Percentiles rank a stretch among this genome's conserved stretches.
Conservation (phyloP, 148 eudicot genomes). For the Bassia scoparia region DNA sequence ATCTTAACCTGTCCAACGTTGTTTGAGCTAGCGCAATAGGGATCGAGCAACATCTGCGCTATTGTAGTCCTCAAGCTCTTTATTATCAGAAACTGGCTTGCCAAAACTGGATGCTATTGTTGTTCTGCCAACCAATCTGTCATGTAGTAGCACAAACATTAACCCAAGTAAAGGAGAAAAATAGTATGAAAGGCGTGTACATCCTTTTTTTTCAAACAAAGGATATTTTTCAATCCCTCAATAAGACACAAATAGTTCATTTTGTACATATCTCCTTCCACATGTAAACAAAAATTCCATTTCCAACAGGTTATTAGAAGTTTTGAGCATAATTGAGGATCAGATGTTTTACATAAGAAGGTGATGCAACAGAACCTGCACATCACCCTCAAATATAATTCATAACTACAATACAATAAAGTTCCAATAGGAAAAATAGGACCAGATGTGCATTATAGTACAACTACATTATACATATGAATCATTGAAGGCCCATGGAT, state of each 20-base stretch:
- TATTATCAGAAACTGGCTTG: conserved; percentile 64
- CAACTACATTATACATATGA: not conserved
- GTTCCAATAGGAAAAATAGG: too few relatives aligned
- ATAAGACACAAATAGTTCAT: not conserved
- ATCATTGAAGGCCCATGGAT: not conserved
- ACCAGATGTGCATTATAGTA: not conserved
- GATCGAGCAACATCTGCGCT: conserved; percentile 82
- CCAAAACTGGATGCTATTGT: conserved; percentile 95
- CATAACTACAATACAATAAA: too few relatives aligned
- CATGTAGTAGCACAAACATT: conserved; percentile 20
- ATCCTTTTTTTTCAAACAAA: not conserved
- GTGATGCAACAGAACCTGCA: not conserved
- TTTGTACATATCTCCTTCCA: not conserved
- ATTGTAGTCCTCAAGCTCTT: conserved; percentile 67
- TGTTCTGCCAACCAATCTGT: conserved; percentile 76
- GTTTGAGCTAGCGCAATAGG: conserved; percentile 80
- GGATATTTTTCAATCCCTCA: not conserved
- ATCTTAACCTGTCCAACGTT: conserved; percentile 82
- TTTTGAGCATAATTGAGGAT: not conserved
- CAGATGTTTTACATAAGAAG: not conserved
- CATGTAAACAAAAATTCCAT: not conserved
- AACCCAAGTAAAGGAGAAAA: not conserved
- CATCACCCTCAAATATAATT: too few relatives aligned
- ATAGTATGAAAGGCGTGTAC: not conserved
- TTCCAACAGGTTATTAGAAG: not conserved